phyloP scores from a whole-genome alignment of 1,284 basidiomycete genomes.

The Pseudozyma tsukubaensis region DNA sequence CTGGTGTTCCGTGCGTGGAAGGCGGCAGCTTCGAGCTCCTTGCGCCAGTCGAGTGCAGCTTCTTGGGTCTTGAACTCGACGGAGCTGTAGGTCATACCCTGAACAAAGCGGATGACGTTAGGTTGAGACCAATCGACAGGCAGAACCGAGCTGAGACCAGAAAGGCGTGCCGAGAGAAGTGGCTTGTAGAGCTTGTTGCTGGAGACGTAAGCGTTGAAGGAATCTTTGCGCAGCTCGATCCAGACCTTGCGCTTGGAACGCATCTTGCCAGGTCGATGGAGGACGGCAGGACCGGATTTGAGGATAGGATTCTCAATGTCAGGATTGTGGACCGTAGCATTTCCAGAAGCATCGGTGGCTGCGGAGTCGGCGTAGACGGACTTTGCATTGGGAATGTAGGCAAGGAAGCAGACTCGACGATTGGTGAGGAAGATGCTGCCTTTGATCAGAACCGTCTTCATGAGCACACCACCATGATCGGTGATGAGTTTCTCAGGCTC shows the following conservation, averaged over 20 bases:
- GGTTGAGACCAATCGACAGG: conserved; percentile 51
- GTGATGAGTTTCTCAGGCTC: conserved; percentile 50
- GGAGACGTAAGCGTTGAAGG: conserved; percentile 55
- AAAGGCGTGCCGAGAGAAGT: conserved; percentile 48
- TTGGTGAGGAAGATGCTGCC: conserved; percentile 58
- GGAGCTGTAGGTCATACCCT: conserved; percentile 34
- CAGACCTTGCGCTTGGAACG: conserved; percentile 53
- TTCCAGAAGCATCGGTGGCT: too few species aligned
- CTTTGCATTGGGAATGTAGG: conserved; percentile 44
- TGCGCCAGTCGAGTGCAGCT: conserved; percentile 53
- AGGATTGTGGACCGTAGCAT: conserved; percentile 23
- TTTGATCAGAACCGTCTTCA: conserved; percentile 59
- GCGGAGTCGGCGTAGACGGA: not conserved
- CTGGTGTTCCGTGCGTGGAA: conserved; percentile 50
- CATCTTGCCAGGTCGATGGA: conserved; percentile 53
- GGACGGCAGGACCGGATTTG: conserved; percentile 52
- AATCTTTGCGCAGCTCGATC: conserved; percentile 55
- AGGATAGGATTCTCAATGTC: conserved; percentile 45
- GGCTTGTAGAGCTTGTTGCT: conserved; percentile 62
- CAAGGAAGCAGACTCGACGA: conserved; percentile 61
- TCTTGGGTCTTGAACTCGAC: conserved; percentile 64
- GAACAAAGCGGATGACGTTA: conserved; percentile 47
- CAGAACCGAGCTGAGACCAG: conserved; percentile 48
- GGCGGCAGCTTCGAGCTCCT: conserved; percentile 54
- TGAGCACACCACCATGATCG: conserved; percentile 47